Base-by-base conservation (phyloP, 2,329 filamentous ascomycete genomes). In the Colletotrichum limetticola region DNA sequence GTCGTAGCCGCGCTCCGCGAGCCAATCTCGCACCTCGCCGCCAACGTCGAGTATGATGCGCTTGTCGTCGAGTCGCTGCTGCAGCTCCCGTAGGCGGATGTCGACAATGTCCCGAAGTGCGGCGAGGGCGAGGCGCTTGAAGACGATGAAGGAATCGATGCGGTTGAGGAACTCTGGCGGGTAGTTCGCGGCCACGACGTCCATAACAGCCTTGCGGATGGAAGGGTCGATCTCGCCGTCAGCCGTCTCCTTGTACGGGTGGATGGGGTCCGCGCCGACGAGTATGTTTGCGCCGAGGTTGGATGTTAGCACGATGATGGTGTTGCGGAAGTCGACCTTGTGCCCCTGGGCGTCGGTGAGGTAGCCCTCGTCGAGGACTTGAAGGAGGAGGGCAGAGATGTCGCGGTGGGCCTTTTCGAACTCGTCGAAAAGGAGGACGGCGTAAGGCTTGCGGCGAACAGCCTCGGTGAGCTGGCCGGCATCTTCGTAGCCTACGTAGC, bases 331-430 rank as follows among this genome's bases (percentile, higher is more conserved):
- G 81, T 98, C 97, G 72, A 99, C 93, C 83, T 97, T 98, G 86
- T 98, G 95, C 37, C 97, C 97, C 83, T 98, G 96, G 0, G 95
- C 92, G 80, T 98, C 97, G 0, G 96, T 98, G 62, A 99, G 89
- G 85, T 97, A 98, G 3, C 97, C 97, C 81, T 98, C 97, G 79
- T 98, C 97, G 0, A 99, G 90, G 0, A 98, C 96, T 82, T 98
- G 97, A 4, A 99, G 89, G 4, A 99, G 89, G 3, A 99, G 87
- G 0, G 95, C 93, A 0, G 95, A 97, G 76, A 98, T 98, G 78
- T 99, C 97, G 66, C 94, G 92, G 80, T 98, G 97, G 0, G 96
- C 97, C 81, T 99, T 98, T 80, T 99, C 97, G 77, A 98, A 98
- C 81, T 98, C 97, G 81, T 99, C 97, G 77, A 99, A 97, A 1